A percentile compares a stretch with the other conserved stretches of the same genome.
Evolutionary conservation across 1,139 yeast species (phyloP).

Genomic region (Diutina neorugosa): DNA sequence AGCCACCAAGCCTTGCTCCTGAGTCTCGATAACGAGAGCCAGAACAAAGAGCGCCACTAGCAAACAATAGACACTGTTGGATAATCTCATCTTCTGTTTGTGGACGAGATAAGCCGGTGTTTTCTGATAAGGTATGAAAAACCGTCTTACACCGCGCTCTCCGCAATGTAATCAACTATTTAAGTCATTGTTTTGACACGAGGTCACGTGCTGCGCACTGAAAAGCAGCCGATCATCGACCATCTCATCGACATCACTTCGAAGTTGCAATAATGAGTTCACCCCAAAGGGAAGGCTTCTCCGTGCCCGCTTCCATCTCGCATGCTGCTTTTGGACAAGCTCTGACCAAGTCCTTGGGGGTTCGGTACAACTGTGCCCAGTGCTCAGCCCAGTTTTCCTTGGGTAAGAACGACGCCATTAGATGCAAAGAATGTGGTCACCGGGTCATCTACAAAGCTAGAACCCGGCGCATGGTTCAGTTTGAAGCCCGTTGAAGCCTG

Average conservation of each 20-base stretch:
- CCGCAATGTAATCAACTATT: background rate
- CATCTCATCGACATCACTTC: background rate
- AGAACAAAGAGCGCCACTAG: background rate
- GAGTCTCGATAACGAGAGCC: background rate
- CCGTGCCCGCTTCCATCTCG: conserved; percentile 72
- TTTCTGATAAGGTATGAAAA: background rate
- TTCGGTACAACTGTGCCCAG: conserved; percentile 90
- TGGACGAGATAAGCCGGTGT: background rate
- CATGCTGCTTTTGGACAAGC: conserved; percentile 48
- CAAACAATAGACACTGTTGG: background rate
- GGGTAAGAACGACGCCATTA: conserved; percentile 89
- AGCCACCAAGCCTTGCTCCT: background rate
- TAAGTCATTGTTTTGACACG: background rate
- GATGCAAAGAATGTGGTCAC: conserved; percentile 98
- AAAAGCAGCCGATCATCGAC: background rate
- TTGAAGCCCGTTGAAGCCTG: conserved; percentile 29
- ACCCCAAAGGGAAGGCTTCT: conserved; percentile 84
- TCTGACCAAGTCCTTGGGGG: conserved; percentile 69
- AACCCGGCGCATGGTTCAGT: conserved; percentile 84
- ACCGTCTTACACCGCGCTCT: background rate
- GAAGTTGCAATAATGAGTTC: conserved; percentile 28
- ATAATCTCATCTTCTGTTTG: background rate
- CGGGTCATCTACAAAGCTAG: conserved; percentile 94
- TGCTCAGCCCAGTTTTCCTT: conserved; percentile 85
- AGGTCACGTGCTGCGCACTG: background rate